phyloP scores from a whole-genome alignment of 148 eudicot species.

The Polygonum maritimum region DNA sequence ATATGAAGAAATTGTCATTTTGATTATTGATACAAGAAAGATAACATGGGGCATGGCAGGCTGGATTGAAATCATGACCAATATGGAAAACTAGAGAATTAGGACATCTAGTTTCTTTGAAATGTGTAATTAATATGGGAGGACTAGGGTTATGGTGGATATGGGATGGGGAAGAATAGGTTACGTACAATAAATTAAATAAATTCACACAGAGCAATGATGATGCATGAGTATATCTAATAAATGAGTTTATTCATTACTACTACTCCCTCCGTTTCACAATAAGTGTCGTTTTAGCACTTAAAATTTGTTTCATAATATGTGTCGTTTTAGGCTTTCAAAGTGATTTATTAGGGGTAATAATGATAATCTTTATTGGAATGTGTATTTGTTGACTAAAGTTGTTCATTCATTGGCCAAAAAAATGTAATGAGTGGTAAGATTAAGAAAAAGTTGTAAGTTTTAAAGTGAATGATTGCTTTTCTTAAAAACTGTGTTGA shows the following conservation, averaged over 20 bases:
- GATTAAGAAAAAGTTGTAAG: no score
- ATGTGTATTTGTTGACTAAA: no score
- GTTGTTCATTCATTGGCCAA: no score
- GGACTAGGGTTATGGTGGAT: neutral
- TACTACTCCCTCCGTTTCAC: no score
- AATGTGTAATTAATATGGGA: neutral
- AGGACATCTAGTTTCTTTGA: neutral
- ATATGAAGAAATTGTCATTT: neutral
- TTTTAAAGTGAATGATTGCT: no score
- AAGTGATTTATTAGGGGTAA: no score
- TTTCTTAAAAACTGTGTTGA: no score
- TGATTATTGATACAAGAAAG: neutral
- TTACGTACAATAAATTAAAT: neutral
- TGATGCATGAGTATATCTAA: neutral
- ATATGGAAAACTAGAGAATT: neutral
- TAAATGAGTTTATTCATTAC: neutral
- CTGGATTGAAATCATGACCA: neutral
- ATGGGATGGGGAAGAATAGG: neutral
- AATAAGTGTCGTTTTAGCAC: no score
- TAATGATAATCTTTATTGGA: no score
- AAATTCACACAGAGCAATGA: neutral
- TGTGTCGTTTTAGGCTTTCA: no score
- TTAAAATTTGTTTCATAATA: no score
- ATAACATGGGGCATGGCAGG: conserved; percentile 1
- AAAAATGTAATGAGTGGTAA: no score